Evolutionary conservation across 768 basidiomycete genomes (phyloP).

Genomic region (Kwoniella shandongensis): DNA sequence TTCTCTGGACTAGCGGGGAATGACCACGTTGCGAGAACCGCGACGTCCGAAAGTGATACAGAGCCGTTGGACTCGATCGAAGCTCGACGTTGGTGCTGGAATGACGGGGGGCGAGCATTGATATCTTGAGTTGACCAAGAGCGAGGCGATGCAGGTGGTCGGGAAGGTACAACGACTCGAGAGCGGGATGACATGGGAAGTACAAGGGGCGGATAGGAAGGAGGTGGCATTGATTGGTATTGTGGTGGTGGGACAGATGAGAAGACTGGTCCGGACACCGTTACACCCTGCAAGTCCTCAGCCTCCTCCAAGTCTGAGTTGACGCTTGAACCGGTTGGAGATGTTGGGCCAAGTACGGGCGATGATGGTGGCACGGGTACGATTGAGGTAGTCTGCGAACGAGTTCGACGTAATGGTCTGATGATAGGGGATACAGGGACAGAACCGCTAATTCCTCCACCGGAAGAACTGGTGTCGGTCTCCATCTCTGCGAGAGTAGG

Average conservation of each 20-base stretch:
- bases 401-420: not conserved
- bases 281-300: not conserved
- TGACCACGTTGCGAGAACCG: constrained; percentile 31
- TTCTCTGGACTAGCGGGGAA: constrained; percentile 16
- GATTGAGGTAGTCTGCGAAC: not conserved
- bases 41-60: constrained; percentile 23
- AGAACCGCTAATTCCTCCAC: not conserved
- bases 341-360: not conserved
- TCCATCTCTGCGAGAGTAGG: constrained; percentile 26
- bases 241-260: constrained; percentile 16
- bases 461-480: not conserved
- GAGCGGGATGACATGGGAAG: not conserved
- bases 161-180: no score
- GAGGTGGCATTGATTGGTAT: not conserved
- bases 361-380: constrained; percentile 6
- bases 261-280: not conserved
- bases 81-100: constrained; percentile 2
- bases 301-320: not conserved
- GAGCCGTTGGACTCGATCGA: constrained; percentile 13
- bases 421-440: constrained; percentile 20
- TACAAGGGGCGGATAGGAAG: not conserved
- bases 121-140: constrained; percentile 20
- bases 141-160: constrained; percentile 7
- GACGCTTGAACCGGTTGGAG: not conserved
- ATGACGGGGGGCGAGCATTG: not conserved